Conservation (phyloP, 352 stramenopile species). For the Globisporangium takayamanum region DNA sequence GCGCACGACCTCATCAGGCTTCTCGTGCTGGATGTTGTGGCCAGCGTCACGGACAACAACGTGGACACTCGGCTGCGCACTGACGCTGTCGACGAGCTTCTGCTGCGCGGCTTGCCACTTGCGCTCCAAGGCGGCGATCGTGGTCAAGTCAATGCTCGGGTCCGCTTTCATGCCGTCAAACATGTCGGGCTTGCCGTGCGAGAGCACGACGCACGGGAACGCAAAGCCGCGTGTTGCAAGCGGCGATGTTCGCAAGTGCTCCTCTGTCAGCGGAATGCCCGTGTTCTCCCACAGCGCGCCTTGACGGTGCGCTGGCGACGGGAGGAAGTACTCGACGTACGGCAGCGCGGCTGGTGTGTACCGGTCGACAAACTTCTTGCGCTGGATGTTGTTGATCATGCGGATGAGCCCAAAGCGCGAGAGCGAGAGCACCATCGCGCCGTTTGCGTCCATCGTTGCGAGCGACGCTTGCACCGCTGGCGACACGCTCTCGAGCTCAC, state of each 20-base stretch:
- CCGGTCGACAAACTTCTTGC: conserved; percentile 42
- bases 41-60: conserved; percentile 45
- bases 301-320: conserved; percentile 56
- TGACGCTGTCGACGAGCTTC: conserved; percentile 40
- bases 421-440: conserved; percentile 44
- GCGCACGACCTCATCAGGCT: conserved; percentile 48
- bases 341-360: conserved; percentile 46
- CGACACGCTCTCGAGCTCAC: conserved; percentile 59
- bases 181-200: conserved; percentile 54
- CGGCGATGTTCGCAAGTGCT: conserved; percentile 38
- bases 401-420: conserved; percentile 58
- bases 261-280: conserved; percentile 50
- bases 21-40: conserved; percentile 72
- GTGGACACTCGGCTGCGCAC: conserved; percentile 31
- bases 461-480: conserved; percentile 45
- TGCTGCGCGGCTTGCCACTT: conserved; percentile 66
- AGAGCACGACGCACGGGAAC: conserved; percentile 68
- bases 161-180: conserved; percentile 67
- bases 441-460: conserved; percentile 52
- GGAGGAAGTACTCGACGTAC: conserved; percentile 58
- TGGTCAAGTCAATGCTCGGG: conserved; percentile 29
- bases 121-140: conserved; percentile 40
- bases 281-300: conserved; percentile 50
- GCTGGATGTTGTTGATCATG: conserved; percentile 60
- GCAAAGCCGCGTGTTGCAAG: conserved; percentile 17